Conservation (phyloP, 2,329 filamentous ascomycete species). For the Elsinoe perseae region DNA sequence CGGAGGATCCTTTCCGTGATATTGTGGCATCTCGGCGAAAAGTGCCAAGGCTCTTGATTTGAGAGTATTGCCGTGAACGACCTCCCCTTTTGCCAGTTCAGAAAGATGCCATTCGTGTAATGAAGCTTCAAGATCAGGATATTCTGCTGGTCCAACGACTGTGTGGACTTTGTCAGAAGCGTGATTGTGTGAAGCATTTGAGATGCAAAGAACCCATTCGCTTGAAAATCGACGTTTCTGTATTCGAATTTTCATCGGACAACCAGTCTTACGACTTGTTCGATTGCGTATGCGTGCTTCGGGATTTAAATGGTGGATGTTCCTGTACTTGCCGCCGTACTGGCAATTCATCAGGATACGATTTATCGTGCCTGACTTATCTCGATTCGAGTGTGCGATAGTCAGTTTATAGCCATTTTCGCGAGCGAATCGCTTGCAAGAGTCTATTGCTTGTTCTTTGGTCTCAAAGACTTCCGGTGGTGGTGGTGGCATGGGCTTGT, state of each 20-base stretch:
- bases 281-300: slow-evolving; percentile 21
- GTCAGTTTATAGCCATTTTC: slow-evolving; percentile 21
- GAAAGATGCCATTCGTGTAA: slow-evolving; percentile 21
- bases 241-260: slow-evolving; percentile 21
- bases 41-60: slow-evolving; percentile 22
- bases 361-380: slow-evolving; percentile 19
- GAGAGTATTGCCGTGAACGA: slow-evolving; percentile 21
- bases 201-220: slow-evolving; percentile 20
- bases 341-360: slow-evolving; percentile 20
- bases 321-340: slow-evolving; percentile 20
- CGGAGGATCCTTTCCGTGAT: slow-evolving; percentile 19
- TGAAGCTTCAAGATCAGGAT: slow-evolving; percentile 21
- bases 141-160: slow-evolving; percentile 16
- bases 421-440: slow-evolving; percentile 20
- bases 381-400: slow-evolving; percentile 21
- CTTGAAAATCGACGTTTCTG: slow-evolving; percentile 19
- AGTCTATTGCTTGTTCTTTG: slow-evolving; percentile 20
- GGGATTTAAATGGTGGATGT: slow-evolving; percentile 20
- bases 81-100: slow-evolving; percentile 18
- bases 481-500: slow-evolving; percentile 20
- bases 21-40: slow-evolving; percentile 21
- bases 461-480: slow-evolving; percentile 19
- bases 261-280: slow-evolving; percentile 20
- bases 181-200: slow-evolving; percentile 21
- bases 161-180: slow-evolving; percentile 16